phyloP scores from a whole-genome alignment of 2,329 filamentous ascomycete genomes.

The Leptodontidium sp. region DNA sequence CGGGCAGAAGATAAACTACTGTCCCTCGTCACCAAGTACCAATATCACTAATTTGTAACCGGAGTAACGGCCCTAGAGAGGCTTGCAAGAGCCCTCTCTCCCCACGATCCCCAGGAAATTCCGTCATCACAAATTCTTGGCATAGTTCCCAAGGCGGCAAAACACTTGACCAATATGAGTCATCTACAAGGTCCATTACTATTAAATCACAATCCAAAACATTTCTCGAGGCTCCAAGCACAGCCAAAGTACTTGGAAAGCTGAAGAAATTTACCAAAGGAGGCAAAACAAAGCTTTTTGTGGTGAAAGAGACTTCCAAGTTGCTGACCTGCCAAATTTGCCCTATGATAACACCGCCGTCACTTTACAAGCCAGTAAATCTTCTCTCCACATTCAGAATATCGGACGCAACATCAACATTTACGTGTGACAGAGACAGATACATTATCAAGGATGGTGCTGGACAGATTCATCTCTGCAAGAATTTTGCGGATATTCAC shows the following conservation, averaged over 20 bases:
- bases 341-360: too few species aligned
- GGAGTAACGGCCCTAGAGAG: background rate
- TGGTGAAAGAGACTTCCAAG: background rate
- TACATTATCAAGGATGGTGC: too few species aligned
- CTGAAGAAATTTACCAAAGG: background rate
- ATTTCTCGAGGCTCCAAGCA: background rate
- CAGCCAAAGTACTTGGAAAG: background rate
- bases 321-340: too few species aligned
- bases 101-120: background rate
- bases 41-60: background rate
- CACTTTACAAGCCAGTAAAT: too few species aligned
- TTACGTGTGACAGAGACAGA: too few species aligned
- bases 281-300: background rate
- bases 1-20: background rate
- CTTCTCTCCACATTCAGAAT: too few species aligned
- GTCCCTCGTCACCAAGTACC: background rate
- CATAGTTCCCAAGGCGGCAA: background rate
- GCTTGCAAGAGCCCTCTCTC: too few species aligned
- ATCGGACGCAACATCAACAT: too few species aligned
- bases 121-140: background rate
- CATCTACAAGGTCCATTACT: background rate
- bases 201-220: background rate
- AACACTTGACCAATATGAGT: background rate
- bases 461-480: background rate
- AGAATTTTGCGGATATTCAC: too few species aligned